Base-by-base conservation (phyloP, 805 yeast genomes). In the Pichia cephalocereana region DNA sequence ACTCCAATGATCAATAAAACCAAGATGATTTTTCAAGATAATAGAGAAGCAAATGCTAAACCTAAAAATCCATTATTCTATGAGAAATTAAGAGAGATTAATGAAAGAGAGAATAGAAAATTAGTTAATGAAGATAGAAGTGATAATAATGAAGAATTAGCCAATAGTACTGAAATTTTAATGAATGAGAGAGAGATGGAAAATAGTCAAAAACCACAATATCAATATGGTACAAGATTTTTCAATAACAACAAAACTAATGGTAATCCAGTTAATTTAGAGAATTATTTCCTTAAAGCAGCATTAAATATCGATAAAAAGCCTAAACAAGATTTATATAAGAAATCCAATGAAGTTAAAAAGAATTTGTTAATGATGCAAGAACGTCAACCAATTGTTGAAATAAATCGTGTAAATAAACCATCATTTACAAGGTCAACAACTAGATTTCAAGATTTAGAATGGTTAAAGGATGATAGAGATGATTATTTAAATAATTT, bases 401-500 rank as follows among this genome's bases (percentile, higher is more conserved):
- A 17, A 18, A 17, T 19, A 4, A 18, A n/a, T 1, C 7, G 26
- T 23, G 26, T 17, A 38, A 23, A 15, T n/a, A 47, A 46, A n/a
- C 55, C 55, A 43, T 26, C 53, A 8, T 51, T 53, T 34, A 49
- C 52, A 15, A 50, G 61, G 42, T 53, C 61, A 8, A 53, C 60
- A 4, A 52, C 52, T 8, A 49, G 64, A 44, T 61, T 63, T 50
- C 52, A 58, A 40, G 63, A 63, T 46, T 47, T 63, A 19, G 61
- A 62, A 46, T 63, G 67, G 67, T 45, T 60, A 15, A 57, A 57
- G 44, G 59, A 59, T 46, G 68, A 63, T 31, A 51, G 50, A 2
- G 64, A 57, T 23, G 68, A 65, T 47, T 63, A 63, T 46, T 53
- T 63, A 14, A 57, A 59, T 37, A 57, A 61, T 44, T 46, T 61